Evolutionary conservation across 2,329 filamentous ascomycete species (phyloP).

Genomic region (Pezicula neosporulosa): DNA sequence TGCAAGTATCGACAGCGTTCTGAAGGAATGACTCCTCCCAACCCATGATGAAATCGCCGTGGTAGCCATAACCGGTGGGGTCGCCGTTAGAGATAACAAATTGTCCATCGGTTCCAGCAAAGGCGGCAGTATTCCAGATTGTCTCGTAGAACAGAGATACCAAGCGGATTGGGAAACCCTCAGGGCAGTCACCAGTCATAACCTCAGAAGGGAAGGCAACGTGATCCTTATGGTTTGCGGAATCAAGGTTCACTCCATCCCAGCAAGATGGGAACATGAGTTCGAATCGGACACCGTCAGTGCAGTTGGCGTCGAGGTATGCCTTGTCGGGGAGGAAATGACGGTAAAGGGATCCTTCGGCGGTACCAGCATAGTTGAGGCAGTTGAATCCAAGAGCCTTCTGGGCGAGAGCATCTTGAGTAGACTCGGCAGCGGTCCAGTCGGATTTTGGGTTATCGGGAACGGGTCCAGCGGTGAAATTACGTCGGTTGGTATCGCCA

Average conservation of each 20-base stretch:
- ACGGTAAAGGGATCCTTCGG: slow-evolving; percentile 44
- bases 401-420: slow-evolving; percentile 67
- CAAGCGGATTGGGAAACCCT: slow-evolving; percentile 63
- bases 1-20: slow-evolving; percentile 71
- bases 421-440: slow-evolving; percentile 61
- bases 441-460: slow-evolving; percentile 64
- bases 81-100: slow-evolving; percentile 82
- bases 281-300: slow-evolving; percentile 78
- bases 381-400: slow-evolving; percentile 95
- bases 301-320: slow-evolving; percentile 77
- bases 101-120: slow-evolving; percentile 56
- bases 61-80: slow-evolving; percentile 70
- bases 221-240: slow-evolving; percentile 55
- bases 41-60: slow-evolving; percentile 78
- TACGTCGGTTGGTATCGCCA: slow-evolving; percentile 64
- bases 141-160: slow-evolving; percentile 81
- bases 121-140: slow-evolving; percentile 73
- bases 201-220: slow-evolving; percentile 77
- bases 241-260: slow-evolving; percentile 64
- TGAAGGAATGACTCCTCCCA: slow-evolving; percentile 72
- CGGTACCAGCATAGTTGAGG: slow-evolving; percentile 66
- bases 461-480: slow-evolving; percentile 58
- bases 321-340: slow-evolving; percentile 45
- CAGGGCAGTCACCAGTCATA: slow-evolving; percentile 72
- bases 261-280: slow-evolving; percentile 89